Conservation (phyloP, 2,329 filamentous ascomycete species). For the Capronia americana region DNA sequence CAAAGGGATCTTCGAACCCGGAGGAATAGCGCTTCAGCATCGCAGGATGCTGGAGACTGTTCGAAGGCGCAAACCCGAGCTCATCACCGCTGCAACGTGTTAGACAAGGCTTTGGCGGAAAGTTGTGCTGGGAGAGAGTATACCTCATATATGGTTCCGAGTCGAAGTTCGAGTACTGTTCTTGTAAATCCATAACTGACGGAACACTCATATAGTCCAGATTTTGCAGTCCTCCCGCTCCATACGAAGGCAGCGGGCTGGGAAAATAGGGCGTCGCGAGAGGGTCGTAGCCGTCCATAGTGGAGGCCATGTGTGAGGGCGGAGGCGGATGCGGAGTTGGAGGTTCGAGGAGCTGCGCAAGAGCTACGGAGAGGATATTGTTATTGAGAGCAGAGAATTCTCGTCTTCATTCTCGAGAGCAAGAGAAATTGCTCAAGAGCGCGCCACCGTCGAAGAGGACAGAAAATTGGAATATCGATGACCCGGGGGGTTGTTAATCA, state of each 20-base stretch:
- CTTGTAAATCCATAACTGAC: constrained; percentile 61
- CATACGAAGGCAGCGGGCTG: constrained; percentile 59
- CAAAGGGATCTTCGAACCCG: constrained; percentile 58
- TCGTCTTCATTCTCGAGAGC: constrained; percentile 27
- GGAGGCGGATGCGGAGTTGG: constrained; percentile 13
- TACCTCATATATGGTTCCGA: constrained; percentile 67
- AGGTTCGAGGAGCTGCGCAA: constrained; percentile 19
- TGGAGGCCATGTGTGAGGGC: constrained; percentile 36
- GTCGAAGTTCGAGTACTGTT: constrained; percentile 66
- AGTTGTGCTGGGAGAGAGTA: constrained; percentile 20
- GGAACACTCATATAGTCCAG: constrained; percentile 57
- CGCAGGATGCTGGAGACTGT: constrained; percentile 46
- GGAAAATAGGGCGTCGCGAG: constrained; percentile 69
- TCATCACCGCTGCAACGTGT: constrained; percentile 57
- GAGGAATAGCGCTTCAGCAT: constrained; percentile 58
- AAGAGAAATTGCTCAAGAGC: constrained; percentile 23
- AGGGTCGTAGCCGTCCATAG: constrained; percentile 65
- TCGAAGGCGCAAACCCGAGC: constrained; percentile 54
- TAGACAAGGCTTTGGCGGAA: constrained; percentile 15
- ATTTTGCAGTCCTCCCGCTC: constrained; percentile 54
- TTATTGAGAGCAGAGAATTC: constrained; percentile 20
- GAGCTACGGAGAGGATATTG: constrained; percentile 13
- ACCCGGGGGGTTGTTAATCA: constrained; percentile 26
- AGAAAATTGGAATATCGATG: constrained; percentile 26
- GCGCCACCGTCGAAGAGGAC: constrained; percentile 24